A percentile compares a stretch with the other conserved stretches of the same genome.
Evolutionary conservation across 352 stramenopile genomes (phyloP).

Genomic region (Thalassiosira sp.): DNA sequence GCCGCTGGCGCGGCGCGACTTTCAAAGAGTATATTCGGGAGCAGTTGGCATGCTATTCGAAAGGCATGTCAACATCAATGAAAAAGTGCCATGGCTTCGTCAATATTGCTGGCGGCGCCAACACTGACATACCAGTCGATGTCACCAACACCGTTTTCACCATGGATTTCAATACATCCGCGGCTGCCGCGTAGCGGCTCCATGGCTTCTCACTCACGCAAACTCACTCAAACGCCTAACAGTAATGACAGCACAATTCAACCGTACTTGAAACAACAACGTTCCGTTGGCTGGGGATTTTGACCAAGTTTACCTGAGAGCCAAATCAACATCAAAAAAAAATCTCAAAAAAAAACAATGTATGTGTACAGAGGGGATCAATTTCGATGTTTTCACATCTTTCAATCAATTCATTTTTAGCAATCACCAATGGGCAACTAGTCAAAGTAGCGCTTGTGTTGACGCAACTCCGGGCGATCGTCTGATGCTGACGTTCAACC

Average conservation of each 20-base stretch:
- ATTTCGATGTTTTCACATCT: too few relatives aligned
- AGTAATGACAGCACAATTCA: too few relatives aligned
- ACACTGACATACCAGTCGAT: not conserved
- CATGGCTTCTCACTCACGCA: too few relatives aligned
- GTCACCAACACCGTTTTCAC: not conserved
- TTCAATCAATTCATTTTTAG: not conserved
- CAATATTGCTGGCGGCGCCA: not conserved
- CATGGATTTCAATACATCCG: not conserved
- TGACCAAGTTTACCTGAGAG: too few relatives aligned
- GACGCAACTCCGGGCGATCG: not conserved
- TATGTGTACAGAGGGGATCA: too few relatives aligned
- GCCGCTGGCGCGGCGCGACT: slow-evolving; percentile 16
- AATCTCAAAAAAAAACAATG: too few relatives aligned
- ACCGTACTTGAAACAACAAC: too few relatives aligned
- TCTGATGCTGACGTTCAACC: not conserved
- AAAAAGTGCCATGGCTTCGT: not conserved
- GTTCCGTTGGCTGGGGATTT: too few relatives aligned
- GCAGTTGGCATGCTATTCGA: slow-evolving; percentile 5
- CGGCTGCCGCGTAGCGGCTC: not conserved
- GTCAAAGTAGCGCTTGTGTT: not conserved
- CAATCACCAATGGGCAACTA: not conserved
- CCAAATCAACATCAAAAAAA: too few relatives aligned
- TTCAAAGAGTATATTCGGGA: slow-evolving; percentile 38
- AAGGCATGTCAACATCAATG: slow-evolving; percentile 19
- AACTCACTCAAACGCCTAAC: too few relatives aligned